Evolutionary conservation across 805 yeast species (phyloP), one percentile per base, ranked within the genome.

Genomic region (Metschnikowia matae): DNA sequence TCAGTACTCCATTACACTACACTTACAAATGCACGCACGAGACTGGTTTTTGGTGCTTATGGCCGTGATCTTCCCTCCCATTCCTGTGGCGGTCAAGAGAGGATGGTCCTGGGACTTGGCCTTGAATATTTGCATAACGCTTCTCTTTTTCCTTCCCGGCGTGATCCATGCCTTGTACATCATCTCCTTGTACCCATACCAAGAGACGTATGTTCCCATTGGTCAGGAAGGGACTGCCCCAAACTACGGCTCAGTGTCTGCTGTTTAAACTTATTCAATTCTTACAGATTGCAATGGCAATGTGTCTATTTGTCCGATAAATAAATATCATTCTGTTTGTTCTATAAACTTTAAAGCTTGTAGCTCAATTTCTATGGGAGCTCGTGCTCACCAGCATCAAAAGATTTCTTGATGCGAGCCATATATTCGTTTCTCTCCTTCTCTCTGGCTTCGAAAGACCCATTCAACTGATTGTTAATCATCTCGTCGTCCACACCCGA

Each of bases 81-180:
- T 88, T 48, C 89, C 96, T 1, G 96, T 88, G 17, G 75, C 82
- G 60, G 69, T 87, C 54, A 85, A 86, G 62, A 74, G 85, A 48
- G 96, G 96, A 2, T 43, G 42, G 36, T 82, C 91, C 1, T 81
- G 83, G 6, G 96, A 88, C 62, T 73, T 70, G 56, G 65, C 82
- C 49, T 84, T 89, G 61, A 88, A 87, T 66, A 73, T 88, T 43
- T 81, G 85, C 6, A 75, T 88, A 31, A 85, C 89, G 65, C 61
- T 80, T 50, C 72, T 88, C 40, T 94, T 95, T 1, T 83, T 76
- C 63, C 62, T 88, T 48, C 96, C 96, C 0, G 96, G 94, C 10
- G 75, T 87, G 35, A 66, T 88, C 53, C 96, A 88, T 61, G 71
- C 85, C 38, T 84, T 88, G 80, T 88, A 87, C 66, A 84, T 88